Percentiles rank a stretch among this genome's conserved stretches.
Evolutionary conservation across 2,329 filamentous ascomycete genomes (phyloP).

Genomic region (Aphanoascus verrucosus): DNA sequence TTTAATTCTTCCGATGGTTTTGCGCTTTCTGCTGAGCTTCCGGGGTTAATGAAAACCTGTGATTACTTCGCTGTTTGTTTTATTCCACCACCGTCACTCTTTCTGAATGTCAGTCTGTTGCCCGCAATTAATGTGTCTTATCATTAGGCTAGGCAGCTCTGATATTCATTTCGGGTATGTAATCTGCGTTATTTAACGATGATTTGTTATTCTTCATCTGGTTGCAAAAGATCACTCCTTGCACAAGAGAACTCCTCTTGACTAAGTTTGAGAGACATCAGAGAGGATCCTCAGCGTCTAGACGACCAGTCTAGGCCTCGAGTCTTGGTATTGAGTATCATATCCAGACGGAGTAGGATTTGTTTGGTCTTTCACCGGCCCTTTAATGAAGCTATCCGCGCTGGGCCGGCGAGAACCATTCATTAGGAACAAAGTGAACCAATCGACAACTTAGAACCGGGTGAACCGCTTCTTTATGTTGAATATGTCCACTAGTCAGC

Average conservation of each 20-base stretch:
- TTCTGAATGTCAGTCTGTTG: background rate
- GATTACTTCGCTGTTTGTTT: background rate
- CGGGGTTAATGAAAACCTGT: background rate
- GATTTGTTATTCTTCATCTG: background rate
- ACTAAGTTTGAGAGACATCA: too few relatives aligned
- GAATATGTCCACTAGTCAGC: too few relatives aligned
- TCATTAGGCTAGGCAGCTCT: background rate
- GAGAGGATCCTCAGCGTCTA: too few relatives aligned
- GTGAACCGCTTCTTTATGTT: too few relatives aligned
- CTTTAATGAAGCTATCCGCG: too few relatives aligned
- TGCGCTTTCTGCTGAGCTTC: background rate
- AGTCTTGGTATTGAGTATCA: too few relatives aligned
- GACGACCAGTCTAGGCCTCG: too few relatives aligned
- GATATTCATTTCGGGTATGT: background rate
- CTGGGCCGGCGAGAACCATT: too few relatives aligned
- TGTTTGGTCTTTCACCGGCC: too few relatives aligned
- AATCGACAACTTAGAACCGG: too few relatives aligned
- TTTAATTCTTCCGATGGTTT: background rate
- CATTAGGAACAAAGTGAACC: too few relatives aligned
- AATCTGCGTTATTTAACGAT: background rate
- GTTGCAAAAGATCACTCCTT: background rate
- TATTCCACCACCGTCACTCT: background rate
- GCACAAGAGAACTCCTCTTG: background rate
- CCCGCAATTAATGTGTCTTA: background rate
- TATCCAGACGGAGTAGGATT: too few relatives aligned